Base-by-base conservation (phyloP, 768 basidiomycete species). In the Xanthoconium stramineum region DNA sequence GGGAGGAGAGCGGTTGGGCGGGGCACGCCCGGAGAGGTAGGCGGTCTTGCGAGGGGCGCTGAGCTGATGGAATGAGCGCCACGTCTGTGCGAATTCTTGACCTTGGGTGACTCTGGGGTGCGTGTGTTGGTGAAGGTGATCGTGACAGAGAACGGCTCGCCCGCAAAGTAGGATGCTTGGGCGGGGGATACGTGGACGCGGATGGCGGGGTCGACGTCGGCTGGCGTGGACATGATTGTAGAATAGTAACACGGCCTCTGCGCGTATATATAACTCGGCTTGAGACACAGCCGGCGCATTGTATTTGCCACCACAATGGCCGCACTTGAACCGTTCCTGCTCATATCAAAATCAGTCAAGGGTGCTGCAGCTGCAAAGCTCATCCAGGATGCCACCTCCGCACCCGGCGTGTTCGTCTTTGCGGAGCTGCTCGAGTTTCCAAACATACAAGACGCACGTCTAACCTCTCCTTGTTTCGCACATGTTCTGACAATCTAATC, bases 311-410 rank as follows among this genome's bases (percentile, higher is more conserved):
- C 42, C 62, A 56, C 43, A 59, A 65, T 67, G 65, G 74, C 80
- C 29, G 83, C 83, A 66, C 79, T 94, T 12, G 94, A 98, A 74
- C 93, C 94, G 0, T 97, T 89, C 72, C 71, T 97, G 42, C 82
- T 98, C 57, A 92, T 98, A 75, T 92, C 88, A 5, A 94, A 95
- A 69, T 90, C 91, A 0, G 83, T 90, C 11, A 95, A 92, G 67
- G 96, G 96, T 2, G 93, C 93, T 0, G 92, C 90, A 1, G 94
- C 94, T 0, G 94, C 92, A 7, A 94, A 95, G 68, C 82, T 95
- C 53, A 75, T 95, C 32, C 80, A 85, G 64, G 89, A 97, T 67
- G 95, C 87, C 52, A 94, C 89, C 28, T 82, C 90, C 43, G 91
- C 95, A 0, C 86, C 88, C 15, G 95, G 94, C 11, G 90, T 97